Percentiles rank a stretch among this genome's conserved stretches.
Conservation (phyloP, 768 basidiomycete genomes). For the Amanita subjunquillea region DNA sequence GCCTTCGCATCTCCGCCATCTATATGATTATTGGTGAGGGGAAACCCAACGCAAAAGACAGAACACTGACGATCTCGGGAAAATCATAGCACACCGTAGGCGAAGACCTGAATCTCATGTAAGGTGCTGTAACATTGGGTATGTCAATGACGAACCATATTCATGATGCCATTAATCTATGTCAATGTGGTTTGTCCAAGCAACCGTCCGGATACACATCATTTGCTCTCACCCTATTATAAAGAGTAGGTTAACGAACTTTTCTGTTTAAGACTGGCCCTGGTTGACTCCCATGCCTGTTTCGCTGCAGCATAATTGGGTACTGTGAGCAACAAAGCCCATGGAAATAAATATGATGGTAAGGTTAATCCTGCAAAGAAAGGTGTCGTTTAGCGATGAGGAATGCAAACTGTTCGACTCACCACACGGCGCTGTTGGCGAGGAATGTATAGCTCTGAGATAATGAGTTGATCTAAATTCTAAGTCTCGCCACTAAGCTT, state of each 20-base stretch:
- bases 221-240: slow-evolving; percentile 15
- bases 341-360: slow-evolving; percentile 47
- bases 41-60: background rate
- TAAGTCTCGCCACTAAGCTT: background rate
- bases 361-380: slow-evolving; percentile 37
- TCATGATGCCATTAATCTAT: slow-evolving; percentile 54
- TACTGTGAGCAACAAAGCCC: slow-evolving; percentile 45
- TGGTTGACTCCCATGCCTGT: slow-evolving; percentile 17
- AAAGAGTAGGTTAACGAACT: slow-evolving; percentile 27
- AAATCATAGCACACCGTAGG: slow-evolving; percentile 45
- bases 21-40: slow-evolving; percentile 19
- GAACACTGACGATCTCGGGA: slow-evolving; percentile 25
- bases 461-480: slow-evolving; percentile 18
- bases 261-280: slow-evolving; percentile 27
- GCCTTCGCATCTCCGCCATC: slow-evolving; percentile 58
- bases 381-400: background rate
- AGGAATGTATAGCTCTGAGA: slow-evolving; percentile 36
- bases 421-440: slow-evolving; percentile 39
- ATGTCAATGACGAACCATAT: slow-evolving; percentile 26
- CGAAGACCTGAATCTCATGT: slow-evolving; percentile 28
- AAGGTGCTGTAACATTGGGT: background rate
- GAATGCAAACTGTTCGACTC: background rate
- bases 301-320: slow-evolving; percentile 40
- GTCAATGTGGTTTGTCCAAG: background rate
- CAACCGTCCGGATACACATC: background rate